Conservation (phyloP, 108 stramenopile genomes). For the Tribonema minus region DNA sequence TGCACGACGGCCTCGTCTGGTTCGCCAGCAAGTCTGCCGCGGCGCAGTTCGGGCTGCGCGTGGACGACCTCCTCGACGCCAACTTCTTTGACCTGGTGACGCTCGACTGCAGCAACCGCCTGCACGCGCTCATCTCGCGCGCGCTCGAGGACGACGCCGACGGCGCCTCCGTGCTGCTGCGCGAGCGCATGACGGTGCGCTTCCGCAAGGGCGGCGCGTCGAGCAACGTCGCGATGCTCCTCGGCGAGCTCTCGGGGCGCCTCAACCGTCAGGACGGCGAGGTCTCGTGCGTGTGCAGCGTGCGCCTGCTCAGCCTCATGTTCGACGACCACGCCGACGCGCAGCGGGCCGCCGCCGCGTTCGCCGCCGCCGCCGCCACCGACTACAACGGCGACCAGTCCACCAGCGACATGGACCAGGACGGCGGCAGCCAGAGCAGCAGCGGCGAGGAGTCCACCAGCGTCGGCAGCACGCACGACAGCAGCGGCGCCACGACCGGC, state of each 20-base stretch:
- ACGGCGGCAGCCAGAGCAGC: constrained; percentile 2
- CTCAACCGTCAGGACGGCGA: background rate
- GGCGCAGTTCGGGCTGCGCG: constrained; percentile 19
- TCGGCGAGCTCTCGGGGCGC: constrained; percentile 27
- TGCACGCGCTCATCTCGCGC: background rate
- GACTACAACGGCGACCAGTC: constrained; percentile 16
- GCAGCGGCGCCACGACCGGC: background rate
- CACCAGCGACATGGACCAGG: constrained; percentile 16
- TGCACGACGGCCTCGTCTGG: constrained; percentile 8
- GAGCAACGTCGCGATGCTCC: constrained; percentile 25
- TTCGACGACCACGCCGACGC: constrained; percentile 11
- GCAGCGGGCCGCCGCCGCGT: background rate
- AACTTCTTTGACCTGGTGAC: constrained; percentile 33
- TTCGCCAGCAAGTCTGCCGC: constrained; percentile 32
- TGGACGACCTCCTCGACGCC: constrained; percentile 3
- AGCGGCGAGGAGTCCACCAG: constrained; percentile 12
- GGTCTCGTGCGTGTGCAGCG: constrained; percentile 20
- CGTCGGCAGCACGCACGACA: constrained; percentile 1
- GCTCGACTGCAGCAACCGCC: constrained; percentile 18
- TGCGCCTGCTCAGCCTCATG: constrained; percentile 16
- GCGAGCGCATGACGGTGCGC: constrained; percentile 36
- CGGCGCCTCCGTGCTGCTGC: constrained; percentile 4
- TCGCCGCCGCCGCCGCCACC: background rate
- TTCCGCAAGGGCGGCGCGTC: constrained; percentile 24
- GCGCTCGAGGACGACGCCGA: constrained; percentile 5